Conservation (phyloP, 352 stramenopile species). For the Elongisporangium undulatum region DNA sequence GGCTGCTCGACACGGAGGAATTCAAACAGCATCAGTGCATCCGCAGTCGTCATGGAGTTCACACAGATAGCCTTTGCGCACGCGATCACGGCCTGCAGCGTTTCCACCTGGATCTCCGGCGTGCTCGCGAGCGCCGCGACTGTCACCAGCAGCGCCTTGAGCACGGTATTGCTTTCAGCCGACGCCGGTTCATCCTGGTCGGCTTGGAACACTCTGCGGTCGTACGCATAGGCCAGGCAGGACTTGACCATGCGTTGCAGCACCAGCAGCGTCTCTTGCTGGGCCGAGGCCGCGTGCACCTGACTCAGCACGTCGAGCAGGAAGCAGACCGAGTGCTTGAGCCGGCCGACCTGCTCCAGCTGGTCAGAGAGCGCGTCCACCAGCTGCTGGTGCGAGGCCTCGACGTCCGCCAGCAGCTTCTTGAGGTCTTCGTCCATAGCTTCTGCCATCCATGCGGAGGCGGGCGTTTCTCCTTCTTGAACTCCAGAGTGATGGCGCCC, state of each 20-base stretch:
- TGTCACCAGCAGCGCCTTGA: conserved; percentile 44
- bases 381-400: conserved; percentile 30
- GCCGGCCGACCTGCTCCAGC: conserved; percentile 13
- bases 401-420: conserved; percentile 31
- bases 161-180: conserved; percentile 24
- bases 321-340: conserved; percentile 45
- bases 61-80: conserved; percentile 39
- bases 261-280: conserved; percentile 29
- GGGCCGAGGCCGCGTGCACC: conserved; percentile 13
- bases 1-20: conserved; percentile 50
- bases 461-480: neutral
- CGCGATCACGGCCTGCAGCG: conserved; percentile 32
- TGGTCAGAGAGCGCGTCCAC: conserved; percentile 20
- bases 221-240: conserved; percentile 33
- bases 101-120: conserved; percentile 19
- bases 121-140: conserved; percentile 32
- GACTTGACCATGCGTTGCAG: conserved; percentile 33
- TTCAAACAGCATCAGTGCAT: conserved; percentile 70
- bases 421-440: conserved; percentile 17
- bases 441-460: neutral
- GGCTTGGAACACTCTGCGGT: conserved; percentile 30
- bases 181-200: neutral
- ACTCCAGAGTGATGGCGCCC: neutral
- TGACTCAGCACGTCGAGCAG: conserved; percentile 43
- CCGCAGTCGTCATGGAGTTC: conserved; percentile 52